These are phyloP conservation scores for Microsporum audouinii DNA, from an alignment of 2,329 filamentous ascomycete species.

Conservation along the genomic window DNA sequence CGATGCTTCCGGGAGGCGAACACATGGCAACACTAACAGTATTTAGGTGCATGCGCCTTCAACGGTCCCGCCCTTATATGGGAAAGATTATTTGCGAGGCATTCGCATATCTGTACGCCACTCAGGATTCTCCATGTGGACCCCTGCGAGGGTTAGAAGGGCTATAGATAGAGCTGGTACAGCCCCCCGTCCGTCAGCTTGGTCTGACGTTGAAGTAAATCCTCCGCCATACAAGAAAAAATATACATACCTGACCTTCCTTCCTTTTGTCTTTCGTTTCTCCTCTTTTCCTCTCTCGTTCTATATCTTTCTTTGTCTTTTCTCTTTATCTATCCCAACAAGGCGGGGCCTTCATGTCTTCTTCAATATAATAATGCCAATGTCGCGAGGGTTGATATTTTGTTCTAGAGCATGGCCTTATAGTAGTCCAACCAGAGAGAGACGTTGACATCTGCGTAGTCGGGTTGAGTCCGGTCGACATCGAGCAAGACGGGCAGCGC, in stretches of 20 bases:
- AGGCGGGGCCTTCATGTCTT: not conserved
- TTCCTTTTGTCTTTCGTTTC: not conserved
- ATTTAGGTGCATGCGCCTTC: not conserved
- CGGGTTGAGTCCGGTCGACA: not conserved
- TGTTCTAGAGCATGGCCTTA: not conserved
- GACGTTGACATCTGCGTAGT: not conserved
- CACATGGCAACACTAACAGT: not conserved
- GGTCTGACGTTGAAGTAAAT: not conserved
- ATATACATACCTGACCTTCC: not conserved
- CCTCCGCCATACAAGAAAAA: not conserved
- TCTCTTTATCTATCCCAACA: not conserved
- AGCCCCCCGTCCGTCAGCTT: not conserved
- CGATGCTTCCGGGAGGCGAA: not conserved
- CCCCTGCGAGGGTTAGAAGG: not conserved
- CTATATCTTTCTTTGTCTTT: not conserved
- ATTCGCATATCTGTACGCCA: not conserved
- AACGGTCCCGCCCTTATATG: not conserved
- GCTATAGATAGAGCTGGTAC: conserved; percentile 1
- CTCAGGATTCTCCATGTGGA: not conserved
- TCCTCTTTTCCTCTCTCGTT: not conserved
- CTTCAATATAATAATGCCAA: not conserved
- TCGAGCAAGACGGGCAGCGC: not conserved
- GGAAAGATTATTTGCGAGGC: not conserved
- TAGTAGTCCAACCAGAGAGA: not conserved
- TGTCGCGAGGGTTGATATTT: not conserved